phyloP scores from a whole-genome alignment of 495 filamentous ascomycete genomes.

The Aspergillus asperescens region DNA sequence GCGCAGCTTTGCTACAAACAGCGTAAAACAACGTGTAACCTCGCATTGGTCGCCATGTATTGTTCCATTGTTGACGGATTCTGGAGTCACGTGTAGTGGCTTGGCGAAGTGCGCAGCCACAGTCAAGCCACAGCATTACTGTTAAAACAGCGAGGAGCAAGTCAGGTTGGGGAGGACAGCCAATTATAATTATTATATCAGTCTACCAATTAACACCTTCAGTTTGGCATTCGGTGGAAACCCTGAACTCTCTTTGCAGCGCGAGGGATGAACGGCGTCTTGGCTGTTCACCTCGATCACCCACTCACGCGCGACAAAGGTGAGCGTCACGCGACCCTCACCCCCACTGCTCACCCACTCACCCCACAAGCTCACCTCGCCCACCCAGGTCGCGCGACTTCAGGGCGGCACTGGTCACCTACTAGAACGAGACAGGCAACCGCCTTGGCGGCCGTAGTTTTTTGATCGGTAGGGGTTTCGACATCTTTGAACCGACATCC shows the following conservation, averaged over 20 bases:
- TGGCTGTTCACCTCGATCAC: not conserved
- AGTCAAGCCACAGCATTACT: too few relatives aligned
- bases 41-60: too few relatives aligned
- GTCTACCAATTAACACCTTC: not conserved
- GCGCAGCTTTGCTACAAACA: too few relatives aligned
- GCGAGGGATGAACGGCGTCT: not conserved
- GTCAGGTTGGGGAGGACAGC: not conserved
- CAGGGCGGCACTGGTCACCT: constrained; percentile 4
- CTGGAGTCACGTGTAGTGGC: too few relatives aligned
- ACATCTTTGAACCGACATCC: too few relatives aligned
- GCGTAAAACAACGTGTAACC: too few relatives aligned
- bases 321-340: not conserved
- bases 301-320: not conserved
- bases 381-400: not conserved
- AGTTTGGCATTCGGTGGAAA: not conserved
- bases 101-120: too few relatives aligned
- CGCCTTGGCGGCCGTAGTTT: not conserved
- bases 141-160: not conserved
- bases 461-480: not conserved
- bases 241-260: not conserved
- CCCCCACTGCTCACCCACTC: not conserved
- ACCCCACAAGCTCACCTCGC: not conserved
- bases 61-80: too few relatives aligned
- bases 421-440: constrained; percentile 2
- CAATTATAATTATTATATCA: not conserved